Conservation (phyloP, 164 flowering plant genomes). For the Aristolochia contorta region DNA sequence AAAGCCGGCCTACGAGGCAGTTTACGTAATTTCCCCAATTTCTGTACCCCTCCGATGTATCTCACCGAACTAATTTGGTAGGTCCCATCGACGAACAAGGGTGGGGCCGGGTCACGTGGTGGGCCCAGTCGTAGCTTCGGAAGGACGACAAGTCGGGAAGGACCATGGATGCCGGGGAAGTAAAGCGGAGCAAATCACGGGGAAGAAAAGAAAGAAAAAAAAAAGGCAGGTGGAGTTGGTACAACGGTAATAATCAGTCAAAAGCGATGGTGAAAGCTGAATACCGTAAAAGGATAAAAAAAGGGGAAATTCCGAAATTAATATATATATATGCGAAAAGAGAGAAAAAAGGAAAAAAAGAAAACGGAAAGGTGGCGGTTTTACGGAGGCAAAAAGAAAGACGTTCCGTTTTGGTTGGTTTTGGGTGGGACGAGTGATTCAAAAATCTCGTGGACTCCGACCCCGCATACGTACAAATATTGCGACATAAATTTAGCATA, state of each 20-base stretch:
- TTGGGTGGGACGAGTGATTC: not conserved
- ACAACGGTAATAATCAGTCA: not conserved
- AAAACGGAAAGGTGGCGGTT: not conserved
- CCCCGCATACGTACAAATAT: not conserved
- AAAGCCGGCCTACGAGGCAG: too few species aligned
- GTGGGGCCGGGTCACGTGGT: too few species aligned
- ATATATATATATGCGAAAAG: too few species aligned
- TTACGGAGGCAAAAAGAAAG: not conserved
- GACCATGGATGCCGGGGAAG: not conserved
- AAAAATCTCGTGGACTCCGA: not conserved
- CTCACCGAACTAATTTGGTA: too few species aligned
- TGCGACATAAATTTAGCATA: not conserved
- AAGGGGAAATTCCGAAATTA: not conserved
- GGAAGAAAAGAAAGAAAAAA: too few species aligned
- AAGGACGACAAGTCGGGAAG: not conserved
- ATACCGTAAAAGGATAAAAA: not conserved
- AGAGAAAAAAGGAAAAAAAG: not conserved
- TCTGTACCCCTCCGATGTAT: too few species aligned
- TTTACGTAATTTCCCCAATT: too few species aligned
- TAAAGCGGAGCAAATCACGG: not conserved
- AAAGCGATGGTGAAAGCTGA: not conserved
- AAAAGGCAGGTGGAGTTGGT: not conserved
- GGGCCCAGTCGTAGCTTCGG: too few species aligned
- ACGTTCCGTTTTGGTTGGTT: not conserved
- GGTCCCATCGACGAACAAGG: too few species aligned